Conservation (phyloP, 2,329 filamentous ascomycete genomes). For the Ambrosiella cleistominuta region DNA sequence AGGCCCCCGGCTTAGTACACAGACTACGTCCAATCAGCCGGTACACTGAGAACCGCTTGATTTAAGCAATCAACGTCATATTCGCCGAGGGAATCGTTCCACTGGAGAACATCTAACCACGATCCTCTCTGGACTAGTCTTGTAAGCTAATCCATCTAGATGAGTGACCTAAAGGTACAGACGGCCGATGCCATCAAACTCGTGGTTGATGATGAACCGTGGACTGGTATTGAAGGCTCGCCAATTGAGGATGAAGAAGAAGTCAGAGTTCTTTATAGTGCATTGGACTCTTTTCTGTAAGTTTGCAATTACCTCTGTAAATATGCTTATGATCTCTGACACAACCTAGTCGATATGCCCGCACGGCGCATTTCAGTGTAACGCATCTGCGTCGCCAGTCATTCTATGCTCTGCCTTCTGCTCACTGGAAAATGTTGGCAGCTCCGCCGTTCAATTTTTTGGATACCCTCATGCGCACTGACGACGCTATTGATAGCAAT, state of each 20-base stretch:
- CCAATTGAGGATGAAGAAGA: slow-evolving; percentile 52
- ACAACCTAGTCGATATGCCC: slow-evolving; percentile 56
- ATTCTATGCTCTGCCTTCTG: slow-evolving; percentile 75
- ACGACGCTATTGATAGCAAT: slow-evolving; percentile 78
- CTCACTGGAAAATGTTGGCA: slow-evolving; percentile 70
- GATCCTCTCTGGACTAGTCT: no score
- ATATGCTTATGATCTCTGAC: not conserved
- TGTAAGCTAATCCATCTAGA: not conserved
- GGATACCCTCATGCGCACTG: slow-evolving; percentile 58
- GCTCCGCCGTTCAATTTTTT: slow-evolving; percentile 68
- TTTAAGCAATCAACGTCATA: no score
- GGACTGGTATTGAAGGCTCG: slow-evolving; percentile 6
- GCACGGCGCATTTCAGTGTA: slow-evolving; percentile 70
- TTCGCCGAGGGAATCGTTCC: no score
- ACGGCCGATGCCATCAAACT: not conserved
- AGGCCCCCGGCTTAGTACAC: no score
- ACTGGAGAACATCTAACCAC: no score
- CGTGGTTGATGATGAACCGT: not conserved
- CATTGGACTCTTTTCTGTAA: slow-evolving; percentile 80
- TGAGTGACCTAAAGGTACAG: not conserved
- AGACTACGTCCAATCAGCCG: not conserved
- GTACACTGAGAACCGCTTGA: not conserved
- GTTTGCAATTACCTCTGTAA: slow-evolving; percentile 17
- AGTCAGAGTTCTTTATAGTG: slow-evolving; percentile 57
- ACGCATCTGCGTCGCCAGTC: slow-evolving; percentile 81